A percentile compares a stretch with the other conserved stretches of the same genome.
Conservation (phyloP, 2,329 filamentous ascomycete genomes). For the Cordyceps tenuipes region DNA sequence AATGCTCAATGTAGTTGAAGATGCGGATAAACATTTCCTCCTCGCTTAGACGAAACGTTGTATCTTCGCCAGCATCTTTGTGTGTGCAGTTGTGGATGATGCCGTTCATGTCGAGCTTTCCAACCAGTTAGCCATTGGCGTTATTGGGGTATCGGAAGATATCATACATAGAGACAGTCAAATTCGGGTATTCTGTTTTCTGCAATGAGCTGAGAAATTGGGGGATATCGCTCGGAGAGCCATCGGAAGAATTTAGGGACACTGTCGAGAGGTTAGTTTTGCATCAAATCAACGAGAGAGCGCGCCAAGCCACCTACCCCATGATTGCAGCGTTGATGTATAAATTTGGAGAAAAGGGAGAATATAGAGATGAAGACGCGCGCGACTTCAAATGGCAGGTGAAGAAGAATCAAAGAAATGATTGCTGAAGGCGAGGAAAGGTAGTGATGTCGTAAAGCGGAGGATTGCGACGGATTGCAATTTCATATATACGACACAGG, state of each 20-base stretch:
- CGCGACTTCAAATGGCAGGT: background rate
- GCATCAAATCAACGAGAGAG: background rate
- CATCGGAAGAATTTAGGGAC: slow-evolving; percentile 93
- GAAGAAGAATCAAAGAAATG: background rate
- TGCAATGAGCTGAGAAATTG: slow-evolving; percentile 95
- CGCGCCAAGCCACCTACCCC: slow-evolving; percentile 3
- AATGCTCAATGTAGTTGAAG: slow-evolving; percentile 98
- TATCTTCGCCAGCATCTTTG: slow-evolving; percentile 79
- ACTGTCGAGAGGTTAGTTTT: slow-evolving; percentile 28
- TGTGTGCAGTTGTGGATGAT: slow-evolving; percentile 99
- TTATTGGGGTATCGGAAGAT: slow-evolving; percentile 13
- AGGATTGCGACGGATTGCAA: background rate
- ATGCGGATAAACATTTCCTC: slow-evolving; percentile 99
- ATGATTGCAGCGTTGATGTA: background rate
- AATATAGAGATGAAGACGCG: background rate
- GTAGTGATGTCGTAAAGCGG: background rate
- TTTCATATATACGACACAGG: background rate
- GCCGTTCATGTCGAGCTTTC: slow-evolving; percentile 88
- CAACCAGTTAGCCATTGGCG: slow-evolving; percentile 25
- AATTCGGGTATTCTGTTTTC: slow-evolving; percentile 99
- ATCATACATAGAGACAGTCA: slow-evolving; percentile 78
- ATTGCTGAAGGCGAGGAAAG: background rate
- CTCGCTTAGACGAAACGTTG: slow-evolving; percentile 86
- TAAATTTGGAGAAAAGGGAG: background rate
- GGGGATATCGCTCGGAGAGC: slow-evolving; percentile 97